Evolutionary conservation across 257 asterid species (phyloP).

Genomic region (Avicennia marina): DNA sequence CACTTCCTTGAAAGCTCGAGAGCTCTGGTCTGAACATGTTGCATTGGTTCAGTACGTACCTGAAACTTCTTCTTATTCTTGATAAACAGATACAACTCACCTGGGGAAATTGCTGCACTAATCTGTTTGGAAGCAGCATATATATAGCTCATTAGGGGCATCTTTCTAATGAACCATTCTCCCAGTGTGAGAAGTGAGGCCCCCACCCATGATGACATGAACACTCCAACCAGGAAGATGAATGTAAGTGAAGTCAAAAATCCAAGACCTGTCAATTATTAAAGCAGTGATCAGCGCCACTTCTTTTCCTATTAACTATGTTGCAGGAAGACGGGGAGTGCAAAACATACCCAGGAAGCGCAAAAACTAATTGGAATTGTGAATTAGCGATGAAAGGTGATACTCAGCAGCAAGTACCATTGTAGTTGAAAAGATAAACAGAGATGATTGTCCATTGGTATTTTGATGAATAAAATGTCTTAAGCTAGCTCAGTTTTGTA

Average conservation of each 20-base stretch:
- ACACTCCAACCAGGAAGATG: constrained; percentile 78
- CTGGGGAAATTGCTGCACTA: constrained; percentile 82
- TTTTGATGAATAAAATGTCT: too few species aligned
- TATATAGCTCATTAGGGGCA: constrained; percentile 81
- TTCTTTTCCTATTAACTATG: too few species aligned
- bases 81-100: constrained; percentile 25
- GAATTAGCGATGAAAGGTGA: too few species aligned
- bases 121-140: constrained; percentile 77
- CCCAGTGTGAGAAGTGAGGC: constrained; percentile 69
- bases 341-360: too few species aligned
- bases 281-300: neutral
- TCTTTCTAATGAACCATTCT: constrained; percentile 72
- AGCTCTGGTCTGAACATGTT: constrained; percentile 43
- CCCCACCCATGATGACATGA: constrained; percentile 87
- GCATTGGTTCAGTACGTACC: neutral
- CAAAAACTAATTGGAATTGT: too few species aligned
- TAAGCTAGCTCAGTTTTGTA: too few species aligned
- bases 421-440: too few species aligned
- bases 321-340: too few species aligned
- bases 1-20: constrained; percentile 90
- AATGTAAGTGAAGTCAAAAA: constrained; percentile 65
- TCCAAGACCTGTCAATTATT: constrained; percentile 55
- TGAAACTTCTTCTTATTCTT: neutral
- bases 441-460: too few species aligned
- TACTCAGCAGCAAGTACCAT: too few species aligned